Conservation (phyloP, 2,329 filamentous ascomycete species). For the Fusarium globosum region DNA sequence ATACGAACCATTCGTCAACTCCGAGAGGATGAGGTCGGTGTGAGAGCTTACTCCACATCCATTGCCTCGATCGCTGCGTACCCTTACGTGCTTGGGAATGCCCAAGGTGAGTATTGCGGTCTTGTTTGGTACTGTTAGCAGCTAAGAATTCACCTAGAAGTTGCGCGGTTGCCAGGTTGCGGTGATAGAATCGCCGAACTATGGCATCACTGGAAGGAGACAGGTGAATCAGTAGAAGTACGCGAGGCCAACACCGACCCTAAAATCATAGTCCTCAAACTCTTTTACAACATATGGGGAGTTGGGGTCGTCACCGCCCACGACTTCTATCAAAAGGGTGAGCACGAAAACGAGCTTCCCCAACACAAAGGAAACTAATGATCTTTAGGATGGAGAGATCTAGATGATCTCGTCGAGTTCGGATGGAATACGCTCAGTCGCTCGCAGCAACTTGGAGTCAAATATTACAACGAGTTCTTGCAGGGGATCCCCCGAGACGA, state of each 20-base stretch:
- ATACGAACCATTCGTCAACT: constrained; percentile 79
- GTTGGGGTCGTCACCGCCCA: constrained; percentile 84
- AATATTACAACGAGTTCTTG: constrained; percentile 90
- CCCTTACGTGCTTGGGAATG: constrained; percentile 62
- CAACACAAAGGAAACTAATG: constrained; percentile 1
- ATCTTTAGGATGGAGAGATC: constrained; percentile 75
- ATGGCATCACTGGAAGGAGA: constrained; percentile 77
- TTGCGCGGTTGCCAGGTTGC: constrained; percentile 78
- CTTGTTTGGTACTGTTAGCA: not conserved
- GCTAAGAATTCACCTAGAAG: constrained; percentile 50
- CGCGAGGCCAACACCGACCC: constrained; percentile 72
- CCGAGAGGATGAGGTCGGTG: constrained; percentile 79
- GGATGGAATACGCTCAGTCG: constrained; percentile 81
- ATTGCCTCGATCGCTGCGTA: constrained; percentile 89
- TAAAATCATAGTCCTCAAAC: constrained; percentile 70
- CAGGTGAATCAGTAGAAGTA: constrained; percentile 71
- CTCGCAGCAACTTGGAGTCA: constrained; percentile 92
- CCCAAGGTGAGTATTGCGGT: constrained; percentile 52
- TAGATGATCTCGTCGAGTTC: constrained; percentile 87
- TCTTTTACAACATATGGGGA: constrained; percentile 92
- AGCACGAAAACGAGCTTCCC: not conserved
- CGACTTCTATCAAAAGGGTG: constrained; percentile 78
- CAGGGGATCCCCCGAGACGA: constrained; percentile 77
- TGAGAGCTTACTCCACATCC: constrained; percentile 86
- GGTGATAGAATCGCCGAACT: constrained; percentile 81